Base-by-base conservation (phyloP, 2,329 filamentous ascomycete genomes). In the Aphanocladium album region DNA sequence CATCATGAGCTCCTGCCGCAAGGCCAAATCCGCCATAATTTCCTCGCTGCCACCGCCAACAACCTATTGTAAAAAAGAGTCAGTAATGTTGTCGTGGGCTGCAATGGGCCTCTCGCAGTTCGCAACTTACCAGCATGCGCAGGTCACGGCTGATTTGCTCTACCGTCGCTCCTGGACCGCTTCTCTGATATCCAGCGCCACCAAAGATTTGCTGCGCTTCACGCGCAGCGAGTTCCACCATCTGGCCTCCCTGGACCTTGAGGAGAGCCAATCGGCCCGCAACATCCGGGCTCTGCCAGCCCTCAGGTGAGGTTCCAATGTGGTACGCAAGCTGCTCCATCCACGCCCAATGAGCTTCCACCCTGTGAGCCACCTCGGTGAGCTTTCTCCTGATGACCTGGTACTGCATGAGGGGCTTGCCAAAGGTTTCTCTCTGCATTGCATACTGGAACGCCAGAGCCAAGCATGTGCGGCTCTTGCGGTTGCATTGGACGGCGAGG, bases 321-420 rank as follows among this genome's bases (percentile, higher is more conserved):
- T 83, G 81, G 67, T 81, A 83, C 5, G 81, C 83, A 2, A 87
- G 72, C 67, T 87, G 83, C 65, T 88, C 85, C 61, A 87, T 69
- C 73, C 84, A 87, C 0, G 84, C 82, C 71, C 82, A 84, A 50
- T 84, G 81, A 0, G 81, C 80, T 64, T 87, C 85, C n/a, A 88
- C 79, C 64, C 82, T 77, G 12, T 82, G 75, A 0, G 82, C 83
- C 55, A 87, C 77, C 39, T 80, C 83, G n/a, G 81, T 78, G 16
- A 88, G 76, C 67, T 88, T 87, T 21, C 79, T 75, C 19, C 81
- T 77, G 58, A 88, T 87, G 45, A 84, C 80, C 55, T 86, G 82
- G 66, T 82, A 82, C 14, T 79, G 70, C 57, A 86, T 80, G 4
- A 88, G 73, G 0, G 82, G 80, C 46, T 79, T 79, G 21, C 84